Evolutionary conservation across 2,329 filamentous ascomycete species (phyloP).

Genomic region (Triangularia setosa): DNA sequence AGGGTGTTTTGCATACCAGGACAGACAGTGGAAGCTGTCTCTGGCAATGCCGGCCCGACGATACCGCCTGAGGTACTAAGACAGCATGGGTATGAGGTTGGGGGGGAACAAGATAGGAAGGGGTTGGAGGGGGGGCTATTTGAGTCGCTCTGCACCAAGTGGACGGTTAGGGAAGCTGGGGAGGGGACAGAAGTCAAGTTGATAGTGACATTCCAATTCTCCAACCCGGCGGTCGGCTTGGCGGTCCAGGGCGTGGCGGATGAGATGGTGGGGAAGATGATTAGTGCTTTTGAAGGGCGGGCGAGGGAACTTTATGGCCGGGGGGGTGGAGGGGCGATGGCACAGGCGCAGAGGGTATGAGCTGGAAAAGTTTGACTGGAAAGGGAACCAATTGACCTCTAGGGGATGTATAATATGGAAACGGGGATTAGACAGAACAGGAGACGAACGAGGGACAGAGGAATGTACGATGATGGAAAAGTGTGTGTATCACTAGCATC

Average conservation of each 20-base stretch:
- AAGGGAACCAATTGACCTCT: too few relatives aligned
- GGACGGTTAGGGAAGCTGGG: constrained; percentile 52
- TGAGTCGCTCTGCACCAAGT: constrained; percentile 65
- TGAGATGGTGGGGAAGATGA: constrained; percentile 82
- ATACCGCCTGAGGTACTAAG: constrained; percentile 36
- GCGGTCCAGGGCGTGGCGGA: constrained; percentile 78
- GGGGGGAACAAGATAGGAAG: constrained; percentile 10
- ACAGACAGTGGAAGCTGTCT: constrained; percentile 71
- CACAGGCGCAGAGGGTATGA: too few relatives aligned
- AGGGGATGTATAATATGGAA: too few relatives aligned
- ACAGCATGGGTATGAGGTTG: constrained; percentile 25
- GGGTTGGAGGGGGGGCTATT: constrained; percentile 49
- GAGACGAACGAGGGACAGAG: too few relatives aligned
- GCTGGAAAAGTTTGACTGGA: not conserved
- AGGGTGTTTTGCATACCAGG: constrained; percentile 73
- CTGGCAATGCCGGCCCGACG: constrained; percentile 52
- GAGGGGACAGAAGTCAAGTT: constrained; percentile 59
- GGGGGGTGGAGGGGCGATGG: not conserved
- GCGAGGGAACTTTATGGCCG: constrained; percentile 56
- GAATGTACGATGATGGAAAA: too few relatives aligned
- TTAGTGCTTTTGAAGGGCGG: constrained; percentile 85
- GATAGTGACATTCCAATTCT: constrained; percentile 76
- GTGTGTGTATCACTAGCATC: too few relatives aligned
- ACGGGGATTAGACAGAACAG: too few relatives aligned
- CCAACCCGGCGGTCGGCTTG: constrained; percentile 81